Conservation (phyloP, 768 basidiomycete genomes). For the Mycena pura region DNA sequence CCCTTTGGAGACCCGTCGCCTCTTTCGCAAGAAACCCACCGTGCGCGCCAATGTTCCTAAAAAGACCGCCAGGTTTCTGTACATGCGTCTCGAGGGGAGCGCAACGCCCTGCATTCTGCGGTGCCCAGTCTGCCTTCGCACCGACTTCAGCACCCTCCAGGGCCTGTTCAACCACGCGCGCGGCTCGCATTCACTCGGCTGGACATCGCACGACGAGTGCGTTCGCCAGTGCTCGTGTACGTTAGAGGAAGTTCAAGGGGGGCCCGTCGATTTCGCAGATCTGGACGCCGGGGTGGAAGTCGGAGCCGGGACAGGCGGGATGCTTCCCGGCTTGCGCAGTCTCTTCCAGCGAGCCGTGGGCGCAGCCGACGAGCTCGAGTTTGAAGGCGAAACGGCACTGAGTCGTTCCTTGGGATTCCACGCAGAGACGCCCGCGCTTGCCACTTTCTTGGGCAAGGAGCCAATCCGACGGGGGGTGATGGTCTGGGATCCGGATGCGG, state of each 20-base stretch:
- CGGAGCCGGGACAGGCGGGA: slow-evolving; percentile 46
- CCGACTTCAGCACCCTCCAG: slow-evolving; percentile 56
- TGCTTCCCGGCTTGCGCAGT: slow-evolving; percentile 54
- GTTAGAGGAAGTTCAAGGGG: slow-evolving; percentile 19
- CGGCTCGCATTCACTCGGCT: slow-evolving; percentile 54
- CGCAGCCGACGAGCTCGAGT: slow-evolving; percentile 9
- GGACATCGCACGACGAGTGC: slow-evolving; percentile 64
- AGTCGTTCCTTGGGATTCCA: slow-evolving; percentile 55
- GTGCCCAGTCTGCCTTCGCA: slow-evolving; percentile 54
- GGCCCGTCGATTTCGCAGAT: slow-evolving; percentile 42
- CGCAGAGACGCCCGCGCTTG: slow-evolving; percentile 56
- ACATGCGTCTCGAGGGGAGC: slow-evolving; percentile 41
- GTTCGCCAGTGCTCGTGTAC: slow-evolving; percentile 53
- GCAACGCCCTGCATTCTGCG: slow-evolving; percentile 41
- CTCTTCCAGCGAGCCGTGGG: slow-evolving; percentile 59
- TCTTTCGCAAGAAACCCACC: slow-evolving; percentile 28
- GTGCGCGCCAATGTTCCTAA: slow-evolving; percentile 37
- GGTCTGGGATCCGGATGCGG: slow-evolving; percentile 44
- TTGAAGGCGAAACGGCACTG: slow-evolving; percentile 27
- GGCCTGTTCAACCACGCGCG: slow-evolving; percentile 63
- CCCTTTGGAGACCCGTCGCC: slow-evolving; percentile 27
- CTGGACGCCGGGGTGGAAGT: slow-evolving; percentile 51
- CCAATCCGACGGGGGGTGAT: slow-evolving; percentile 49
- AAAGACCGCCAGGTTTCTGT: slow-evolving; percentile 44
- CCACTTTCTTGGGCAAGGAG: slow-evolving; percentile 54